Base-by-base conservation (phyloP, 805 yeast genomes). In the Schwanniomyces yamadae region DNA sequence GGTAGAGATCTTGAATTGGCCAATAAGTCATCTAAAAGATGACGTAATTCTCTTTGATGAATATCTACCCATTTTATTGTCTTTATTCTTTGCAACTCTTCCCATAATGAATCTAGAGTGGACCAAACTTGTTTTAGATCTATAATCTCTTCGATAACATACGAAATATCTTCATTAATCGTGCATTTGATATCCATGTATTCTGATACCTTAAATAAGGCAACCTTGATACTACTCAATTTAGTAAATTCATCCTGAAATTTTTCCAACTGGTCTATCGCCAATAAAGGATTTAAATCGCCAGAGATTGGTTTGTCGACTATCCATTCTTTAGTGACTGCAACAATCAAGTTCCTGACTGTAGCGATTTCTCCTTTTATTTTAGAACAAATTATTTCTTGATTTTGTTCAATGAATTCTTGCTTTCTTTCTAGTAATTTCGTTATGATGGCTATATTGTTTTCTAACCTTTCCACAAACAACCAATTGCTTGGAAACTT, bases 71-170 rank as follows among this genome's bases (percentile, higher is more conserved):
- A 87, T 3, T 54, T 53, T 2, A 56, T 49, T 1, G 39, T 38
- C 27, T 71, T 67, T 13, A 81, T 42, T 4, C 59, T 63, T 14
- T 69, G 66, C 3, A 83, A 50, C 1, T 68, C 55, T 4, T 57
- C 58, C 71, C 78, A 74, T 1, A 84, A 55, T 0, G 68, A 54
- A 29, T 76, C 73, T 23, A 87, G 64, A 0, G 82, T 65, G 1
- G 66, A 48, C 95, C 95, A 86, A 1, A 83, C 87, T 1, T 71
- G 49, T 39, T 66, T 73, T 23, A 82, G 66, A 31, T 82, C 84
- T 0, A 45, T 38, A 1, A 84, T 57, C 42, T 85, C 93, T 3
- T 66, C 71, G 0, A 53, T 15, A 2, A 72, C 47, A 0, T 48
- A 47, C 0, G 46, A 41, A 1, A 79, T 42, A 11, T 57, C 58